Base-by-base conservation (phyloP, 2,329 filamentous ascomycete species). In the Claviceps pazoutovae region DNA sequence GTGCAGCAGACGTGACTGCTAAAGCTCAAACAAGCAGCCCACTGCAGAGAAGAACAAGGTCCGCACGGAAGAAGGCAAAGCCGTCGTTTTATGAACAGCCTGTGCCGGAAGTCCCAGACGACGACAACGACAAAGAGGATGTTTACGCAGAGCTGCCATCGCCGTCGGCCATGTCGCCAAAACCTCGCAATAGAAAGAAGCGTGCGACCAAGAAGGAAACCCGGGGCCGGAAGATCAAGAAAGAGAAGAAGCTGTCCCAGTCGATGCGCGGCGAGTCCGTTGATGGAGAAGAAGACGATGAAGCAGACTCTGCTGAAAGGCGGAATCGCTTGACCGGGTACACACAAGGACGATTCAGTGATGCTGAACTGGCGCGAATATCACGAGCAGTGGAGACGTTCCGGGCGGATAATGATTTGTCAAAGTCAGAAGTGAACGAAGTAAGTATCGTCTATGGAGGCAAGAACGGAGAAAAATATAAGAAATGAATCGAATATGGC, bases 61-160 rank as follows among this genome's bases (percentile, higher is more conserved):
- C 70, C 37, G 67, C 67, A 36, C 62, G 66, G 44, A 75, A 73
- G 63, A 76, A 73, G 62, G 66, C 70, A 47, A 77, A 77, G 58
- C 70, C 71, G 9, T 72, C 71, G 17, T 73, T 67, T 51, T 72
- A 71, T 55, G 65, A 68, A 43, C 61, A 67, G 50, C 55, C 60
- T 9, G 55, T 57, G 5, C 56, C 56, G 0, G 59, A 58, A 5
- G 47, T 51, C 14, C 43, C 53, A 19, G 55, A 59, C 26, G 53
- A 56, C 8, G 58, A 60, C 5, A 58, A 54, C 5, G 59, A 54
- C 19, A 56, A 57, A 21, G 37, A 45, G 2, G 52, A 57, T n/a
- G 56, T 42, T 5, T 48, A 59, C 23, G 57, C 50, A 14, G 60
- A 64, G 7, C 43, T 66, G 47, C 62, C 66, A 4, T 68, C 66